Conservation (phyloP, 345 rosid genomes). For the Gossypium bickii region DNA sequence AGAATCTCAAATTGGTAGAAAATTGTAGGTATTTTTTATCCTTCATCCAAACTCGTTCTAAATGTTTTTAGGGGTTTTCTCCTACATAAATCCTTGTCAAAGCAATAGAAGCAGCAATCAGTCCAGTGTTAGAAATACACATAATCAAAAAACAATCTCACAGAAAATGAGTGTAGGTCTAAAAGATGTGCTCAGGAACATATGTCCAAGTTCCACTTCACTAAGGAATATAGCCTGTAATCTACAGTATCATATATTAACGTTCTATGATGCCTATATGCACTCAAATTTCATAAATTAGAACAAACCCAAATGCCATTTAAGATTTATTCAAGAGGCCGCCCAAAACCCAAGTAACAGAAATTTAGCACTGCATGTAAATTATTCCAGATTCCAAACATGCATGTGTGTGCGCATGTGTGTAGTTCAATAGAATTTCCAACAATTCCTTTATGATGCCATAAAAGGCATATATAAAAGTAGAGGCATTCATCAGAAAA, state of each 20-base stretch:
- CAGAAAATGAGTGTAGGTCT: background rate
- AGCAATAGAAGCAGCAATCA: background rate
- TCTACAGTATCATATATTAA: background rate
- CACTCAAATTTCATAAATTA: background rate
- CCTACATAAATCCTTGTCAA: background rate
- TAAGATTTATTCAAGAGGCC: background rate
- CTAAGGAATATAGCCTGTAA: background rate
- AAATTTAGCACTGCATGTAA: background rate
- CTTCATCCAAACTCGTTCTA: background rate
- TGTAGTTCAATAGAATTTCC: background rate
- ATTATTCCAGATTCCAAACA: background rate
- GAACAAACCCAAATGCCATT: background rate
- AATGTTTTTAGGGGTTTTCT: background rate
- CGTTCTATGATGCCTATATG: background rate
- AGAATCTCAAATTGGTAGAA: background rate
- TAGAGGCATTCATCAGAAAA: background rate
- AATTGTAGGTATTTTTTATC: background rate
- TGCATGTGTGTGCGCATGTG: background rate
- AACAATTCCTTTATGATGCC: background rate
- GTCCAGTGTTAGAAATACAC: background rate
- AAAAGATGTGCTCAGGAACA: background rate
- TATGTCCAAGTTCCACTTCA: background rate
- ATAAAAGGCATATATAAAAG: background rate
- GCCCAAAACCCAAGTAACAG: background rate
- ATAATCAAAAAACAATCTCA: background rate